These are phyloP conservation scores for Gracilaria domingensis DNA, from an alignment of 23 red algal species.

Conservation along the genomic window DNA sequence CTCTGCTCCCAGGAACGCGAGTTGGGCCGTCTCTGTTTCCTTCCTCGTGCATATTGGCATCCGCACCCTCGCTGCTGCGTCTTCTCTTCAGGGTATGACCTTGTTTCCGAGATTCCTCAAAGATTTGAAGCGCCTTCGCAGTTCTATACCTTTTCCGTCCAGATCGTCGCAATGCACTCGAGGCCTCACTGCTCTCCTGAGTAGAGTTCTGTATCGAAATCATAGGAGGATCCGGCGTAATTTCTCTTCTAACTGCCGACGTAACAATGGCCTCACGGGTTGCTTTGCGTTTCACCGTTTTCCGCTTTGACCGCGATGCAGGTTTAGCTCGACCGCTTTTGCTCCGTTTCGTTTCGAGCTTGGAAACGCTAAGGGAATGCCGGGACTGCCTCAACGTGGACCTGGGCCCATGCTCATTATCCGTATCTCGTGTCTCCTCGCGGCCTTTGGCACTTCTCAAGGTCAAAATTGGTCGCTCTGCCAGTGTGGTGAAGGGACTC, in stretches of 20 bases:
- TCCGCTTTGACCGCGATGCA: background rate
- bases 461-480: background rate
- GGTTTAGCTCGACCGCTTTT: background rate
- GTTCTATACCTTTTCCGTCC: constrained; percentile 24
- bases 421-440: background rate
- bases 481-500: background rate
- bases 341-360: background rate
- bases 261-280: background rate
- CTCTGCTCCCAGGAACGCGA: background rate
- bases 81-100: background rate
- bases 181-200: constrained; percentile 10
- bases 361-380: background rate
- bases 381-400: background rate
- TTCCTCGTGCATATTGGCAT: background rate
- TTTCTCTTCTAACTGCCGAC: background rate
- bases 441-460: background rate
- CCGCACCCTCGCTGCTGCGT: background rate
- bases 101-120: background rate
- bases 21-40: background rate
- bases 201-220: background rate
- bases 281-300: background rate
- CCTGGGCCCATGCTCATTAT: background rate
- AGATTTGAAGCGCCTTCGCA: constrained; percentile 7
- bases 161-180: constrained; percentile 15
- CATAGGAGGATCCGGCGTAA: constrained; percentile 22